Base-by-base conservation (phyloP, 257 asterid species). In the Scutellaria galericulata region DNA sequence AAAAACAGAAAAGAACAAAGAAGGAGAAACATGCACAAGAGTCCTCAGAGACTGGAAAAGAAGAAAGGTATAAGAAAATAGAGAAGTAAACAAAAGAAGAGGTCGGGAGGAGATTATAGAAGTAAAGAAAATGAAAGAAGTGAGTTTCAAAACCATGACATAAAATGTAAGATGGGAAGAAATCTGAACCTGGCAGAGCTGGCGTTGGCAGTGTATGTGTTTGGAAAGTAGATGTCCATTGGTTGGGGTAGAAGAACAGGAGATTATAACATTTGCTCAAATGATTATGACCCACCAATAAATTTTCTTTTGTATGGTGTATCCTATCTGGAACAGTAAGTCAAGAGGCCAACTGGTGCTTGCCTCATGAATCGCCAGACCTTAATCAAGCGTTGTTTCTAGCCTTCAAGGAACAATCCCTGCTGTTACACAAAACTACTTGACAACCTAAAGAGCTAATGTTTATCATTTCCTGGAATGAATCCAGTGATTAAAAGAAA, bases 11-110 rank as follows among this genome's bases (percentile, higher is more conserved):
- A 27, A 22, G 11, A n/a, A n/a, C 7, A 48, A 27, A 27, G 35
- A 27, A 31, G 2, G 37, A 31, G 37, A 14, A 10, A 11, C 12
- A 2, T 18, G 20, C 15, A 52, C 0, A 45, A 37, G 46, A 47
- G 41, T 31, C 18, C 6, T 11, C n/a, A 45, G 52, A 46, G n/a
- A 22, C 44, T 37, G 15, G 31, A 35, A 10, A 14, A 44, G 20
- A 15, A 47, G 47, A 15, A 52, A 6, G 41, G 7, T 54, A 9
- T 40, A 20, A 10, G 22, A 47, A 35, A 59, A 58, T 31, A 48
- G 12, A 58, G 22, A 59, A 59, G 76, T 48, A 47, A 47, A 59
- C 47, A 44, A 54, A 68, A 31, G 8, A 54, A 20, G 41, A 18
- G 50, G 47, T 53, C 53, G 24, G 11, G 61, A 40, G 13, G 65